Base-by-base conservation (phyloP, 306 rosid genomes). In the Malus fusca region DNA sequence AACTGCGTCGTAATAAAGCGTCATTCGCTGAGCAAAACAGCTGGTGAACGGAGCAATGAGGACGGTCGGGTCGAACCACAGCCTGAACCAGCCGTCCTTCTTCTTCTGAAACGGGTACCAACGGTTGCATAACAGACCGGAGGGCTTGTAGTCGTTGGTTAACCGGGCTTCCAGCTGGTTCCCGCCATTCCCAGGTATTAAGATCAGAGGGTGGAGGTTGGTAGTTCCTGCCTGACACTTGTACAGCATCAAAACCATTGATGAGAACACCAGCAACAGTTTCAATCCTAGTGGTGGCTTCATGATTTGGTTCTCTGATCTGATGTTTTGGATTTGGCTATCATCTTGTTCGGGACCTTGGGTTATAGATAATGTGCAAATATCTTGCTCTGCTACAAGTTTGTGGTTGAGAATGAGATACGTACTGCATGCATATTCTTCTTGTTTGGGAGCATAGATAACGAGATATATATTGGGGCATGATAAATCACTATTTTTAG, bases 1-100 rank as follows among this genome's bases (percentile, higher is more conserved):
- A 11, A 73, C 68, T 0, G 40, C 74, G 21, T 92, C 79, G 55
- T 87, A 92, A 52, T 82, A 77, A 71, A 95, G 97, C 43, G n/a
- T 90, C 98, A 95, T 95, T 21, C 97, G 91, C 6, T 80, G 78
- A 30, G 96, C 96, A 69, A 95, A 95, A 82, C 98, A 95, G 30
- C 74, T 53, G 26, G 97, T 88, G 73, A 90, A 92, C 3, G 98
- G 95, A 67, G 88, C 82, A 19, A 90, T 72, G 0, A 95, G 82
- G 26, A 95, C 96, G 3, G 44, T 66, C 19, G 89, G 86, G 83
- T 91, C 93, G 79, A 95, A 92, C 98, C 97, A 95, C 1, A 92
- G 69, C 78, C 98, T 86, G 88, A 86, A 95, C 98, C 97, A 95
- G 1, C 92, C 91, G 4, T 91, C 75, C 48, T 84, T 62, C 35